Evolutionary conservation across 768 basidiomycete species (phyloP).

Genomic region (Amyloporia xantha): DNA sequence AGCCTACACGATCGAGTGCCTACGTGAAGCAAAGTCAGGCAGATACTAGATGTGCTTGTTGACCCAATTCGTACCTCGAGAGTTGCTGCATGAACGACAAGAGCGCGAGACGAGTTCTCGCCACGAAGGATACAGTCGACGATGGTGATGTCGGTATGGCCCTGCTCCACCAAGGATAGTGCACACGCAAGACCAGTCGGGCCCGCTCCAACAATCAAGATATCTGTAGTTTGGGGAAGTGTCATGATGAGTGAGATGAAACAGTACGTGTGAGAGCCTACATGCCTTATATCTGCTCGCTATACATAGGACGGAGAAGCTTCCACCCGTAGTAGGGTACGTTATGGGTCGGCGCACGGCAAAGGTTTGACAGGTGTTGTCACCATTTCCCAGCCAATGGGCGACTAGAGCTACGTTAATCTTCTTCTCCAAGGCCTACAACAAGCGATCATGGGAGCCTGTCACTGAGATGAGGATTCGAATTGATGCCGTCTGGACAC

Average conservation of each 20-base stretch:
- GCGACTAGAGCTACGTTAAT: too few species aligned
- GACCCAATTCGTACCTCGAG: constrained; percentile 48
- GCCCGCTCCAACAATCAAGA: constrained; percentile 47
- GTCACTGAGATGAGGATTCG: too few species aligned
- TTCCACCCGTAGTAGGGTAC: background rate
- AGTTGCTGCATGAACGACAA: constrained; percentile 45
- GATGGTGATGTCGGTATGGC: constrained; percentile 34
- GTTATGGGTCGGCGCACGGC: background rate
- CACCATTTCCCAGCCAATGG: too few species aligned
- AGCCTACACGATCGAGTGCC: constrained; percentile 41
- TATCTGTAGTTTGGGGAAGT: constrained; percentile 30
- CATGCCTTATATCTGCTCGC: too few species aligned
- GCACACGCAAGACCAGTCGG: constrained; percentile 43
- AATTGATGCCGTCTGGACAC: too few species aligned
- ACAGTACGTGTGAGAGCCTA: too few species aligned
- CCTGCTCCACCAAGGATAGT: constrained; percentile 37
- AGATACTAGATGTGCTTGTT: constrained; percentile 9
- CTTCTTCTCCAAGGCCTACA: too few species aligned
- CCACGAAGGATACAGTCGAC: constrained; percentile 34
- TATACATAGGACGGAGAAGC: background rate
- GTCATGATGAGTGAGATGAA: constrained; percentile 16
- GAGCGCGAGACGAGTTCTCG: constrained; percentile 36
- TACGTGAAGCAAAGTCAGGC: constrained; percentile 23
- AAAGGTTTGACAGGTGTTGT: too few species aligned
- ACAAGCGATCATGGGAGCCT: too few species aligned